Base-by-base conservation (phyloP, 116 monocot species). In the Phalaenopsis hybrid region DNA sequence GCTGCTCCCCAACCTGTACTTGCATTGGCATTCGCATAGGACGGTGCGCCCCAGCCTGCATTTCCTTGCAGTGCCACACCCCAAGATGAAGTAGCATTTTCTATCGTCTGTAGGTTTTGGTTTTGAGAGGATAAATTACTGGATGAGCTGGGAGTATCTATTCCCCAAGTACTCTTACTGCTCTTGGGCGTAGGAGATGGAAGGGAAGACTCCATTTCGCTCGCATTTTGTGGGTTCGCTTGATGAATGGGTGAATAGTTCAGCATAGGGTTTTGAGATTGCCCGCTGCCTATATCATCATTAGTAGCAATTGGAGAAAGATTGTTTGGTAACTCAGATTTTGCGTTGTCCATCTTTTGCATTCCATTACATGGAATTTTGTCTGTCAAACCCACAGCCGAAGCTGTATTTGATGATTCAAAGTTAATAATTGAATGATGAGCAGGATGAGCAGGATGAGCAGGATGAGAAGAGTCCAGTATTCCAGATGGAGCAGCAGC, bases 1-100 rank as follows among this genome's bases (percentile, higher is more conserved):
- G 81, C 18, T 57, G 85, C 44, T 31, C 49, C 75, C 83, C 82
- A 87, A 76, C 80, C 83, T 31, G 80, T 79, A 78, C 74, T 88
- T 85, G 73, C 52, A 52, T 52, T 13, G 1, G 55, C 10, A 50
- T 50, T 50, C 50, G 1, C 50, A 50, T 50, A 50, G 9, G 50
- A 37, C 6, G 73, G 73, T 1, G 41, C 12, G 73, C 41, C 73
- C 73, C 73, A 43, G 73, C 73, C 86, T 45, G 84, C 15, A 44
- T 13, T 45, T 75, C 75, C 75, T 75, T 25, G 75, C 21, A 7
- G 25, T 44, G 86, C 37, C 70, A 58, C 58, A 49, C 75, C 88
- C 86, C 85, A 83, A 44, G 48, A 80, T 61, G 78, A 23, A 81
- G 65, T 81, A 45, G 76, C 41, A n/a, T 55, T 79, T 46, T 48